Base-by-base conservation (phyloP, 345 rosid species). In the Alliaria petiolata region DNA sequence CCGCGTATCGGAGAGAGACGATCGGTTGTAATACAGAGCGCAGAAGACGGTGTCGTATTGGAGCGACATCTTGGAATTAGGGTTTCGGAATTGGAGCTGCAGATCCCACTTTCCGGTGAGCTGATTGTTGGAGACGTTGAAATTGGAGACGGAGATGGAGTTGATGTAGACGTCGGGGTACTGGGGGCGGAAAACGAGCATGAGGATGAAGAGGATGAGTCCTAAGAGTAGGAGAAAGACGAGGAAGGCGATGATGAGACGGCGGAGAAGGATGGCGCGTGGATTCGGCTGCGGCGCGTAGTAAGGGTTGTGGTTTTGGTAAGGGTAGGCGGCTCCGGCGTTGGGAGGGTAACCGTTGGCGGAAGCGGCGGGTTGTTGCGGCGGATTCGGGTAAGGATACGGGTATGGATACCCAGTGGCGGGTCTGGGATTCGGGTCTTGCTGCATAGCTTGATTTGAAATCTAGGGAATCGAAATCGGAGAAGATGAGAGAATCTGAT, bases 131-230 rank as follows among this genome's bases (percentile, higher is more conserved):
- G 86, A 67, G 55, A 70, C 69, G 60, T 83, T 88, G 79, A 85
- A 90, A 53, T 83, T 74, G 76, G 93, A 71, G 57, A 87, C 69
- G 13, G 89, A 77, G 67, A 93, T 70, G 7, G 92, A 84, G 12
- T 76, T 73, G 36, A 93, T 26, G 33, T 34, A 42, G 75, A 87
- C 83, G 26, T 72, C 70, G 1, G 98, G 98, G 5, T 74, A 54
- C 28, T 82, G 88, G 44, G 97, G 97, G 30, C 89, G 90, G 77
- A 87, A 70, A 4, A 89, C 85, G 30, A 93, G 84, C 85, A 90
- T 82, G 79, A 70, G 69, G 64, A 88, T 85, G 81, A 92, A 71
- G 69, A 88, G 62, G 8, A 81, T 39, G 45, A 72, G 28, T 6
- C 88, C 88, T 42, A 87, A 44, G 46, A 89, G 50, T 51, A 86